Conservation (phyloP, 2,329 filamentous ascomycete genomes). For the Dactylellina haptotyla region DNA sequence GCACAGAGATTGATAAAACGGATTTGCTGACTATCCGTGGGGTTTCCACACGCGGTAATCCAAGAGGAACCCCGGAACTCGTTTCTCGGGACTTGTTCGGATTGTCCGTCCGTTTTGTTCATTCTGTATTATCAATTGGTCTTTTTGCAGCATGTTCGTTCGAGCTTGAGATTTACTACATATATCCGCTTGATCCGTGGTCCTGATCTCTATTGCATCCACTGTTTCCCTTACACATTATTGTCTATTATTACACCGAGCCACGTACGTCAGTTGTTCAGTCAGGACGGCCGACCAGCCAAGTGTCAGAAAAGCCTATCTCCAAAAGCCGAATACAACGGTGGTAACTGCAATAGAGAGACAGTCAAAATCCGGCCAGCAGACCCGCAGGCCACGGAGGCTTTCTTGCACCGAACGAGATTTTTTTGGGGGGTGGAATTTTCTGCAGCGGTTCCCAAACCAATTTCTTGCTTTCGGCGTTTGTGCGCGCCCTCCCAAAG, state of each 20-base stretch:
- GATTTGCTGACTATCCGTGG: constrained; percentile 46
- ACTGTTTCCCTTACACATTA: neutral
- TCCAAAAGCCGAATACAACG: constrained; percentile 51
- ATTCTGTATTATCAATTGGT: neutral
- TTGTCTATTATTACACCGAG: constrained; percentile 29
- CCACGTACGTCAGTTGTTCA: constrained; percentile 29
- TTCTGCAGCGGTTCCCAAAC: constrained; percentile 17
- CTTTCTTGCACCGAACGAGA: constrained; percentile 15
- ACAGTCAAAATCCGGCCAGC: constrained; percentile 39
- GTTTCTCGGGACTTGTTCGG: constrained; percentile 2
- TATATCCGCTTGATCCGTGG: constrained; percentile 51
- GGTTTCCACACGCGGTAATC: constrained; percentile 4
- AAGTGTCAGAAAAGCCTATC: constrained; percentile 23
- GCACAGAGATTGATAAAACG: constrained; percentile 22
- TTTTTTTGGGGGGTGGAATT: constrained; percentile 18
- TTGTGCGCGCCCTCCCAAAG: constrained; percentile 49
- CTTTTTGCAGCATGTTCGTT: constrained; percentile 33
- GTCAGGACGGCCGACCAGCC: constrained; percentile 12
- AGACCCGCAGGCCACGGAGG: constrained; percentile 38
- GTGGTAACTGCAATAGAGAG: constrained; percentile 23
- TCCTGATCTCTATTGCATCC: neutral
- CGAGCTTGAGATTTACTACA: constrained; percentile 27
- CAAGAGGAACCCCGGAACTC: constrained; percentile 1
- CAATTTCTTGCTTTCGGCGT: constrained; percentile 45
- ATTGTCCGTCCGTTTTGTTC: constrained; percentile 1